Base-by-base conservation (phyloP, 2,329 filamentous ascomycete species). In the Trichoderma sp. region DNA sequence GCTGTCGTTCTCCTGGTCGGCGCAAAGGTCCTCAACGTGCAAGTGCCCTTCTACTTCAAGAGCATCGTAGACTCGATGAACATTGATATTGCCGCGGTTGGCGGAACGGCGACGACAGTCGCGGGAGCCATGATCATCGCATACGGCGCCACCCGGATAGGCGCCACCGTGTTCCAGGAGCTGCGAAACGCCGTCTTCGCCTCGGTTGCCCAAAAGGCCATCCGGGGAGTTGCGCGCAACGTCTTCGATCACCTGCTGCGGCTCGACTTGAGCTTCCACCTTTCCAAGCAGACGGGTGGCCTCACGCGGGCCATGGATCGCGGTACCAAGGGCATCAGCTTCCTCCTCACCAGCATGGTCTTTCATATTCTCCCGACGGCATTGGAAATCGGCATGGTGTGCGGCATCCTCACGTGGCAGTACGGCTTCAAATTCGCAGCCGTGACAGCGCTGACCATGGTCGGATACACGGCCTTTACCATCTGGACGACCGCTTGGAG, bases 21-120 rank as follows among this genome's bases (percentile, higher is more conserved):
- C 66, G 92, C 93, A 74, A 99, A 99, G 83, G 87, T 96, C 56
- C 82, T 99, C 73, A 99, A 98, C 77, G 95, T 99, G 17, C 93
- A 99, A 80, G 92, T 99, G 54, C 95, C 95, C 0, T 99, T 99
- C 76, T 99, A 97, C 82, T 99, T 99, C 82, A 98, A 98, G 82
- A 93, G 82, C 77, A 98, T 99, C 69, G 92, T 99, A 48, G 96
- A 99, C 77, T 88, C 92, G 21, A 97, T 99, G 92, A 99, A 99
- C 76, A 86, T 99, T 70, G 95, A 99, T 77, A 89, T 97, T 74
- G 85, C 87, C n/a, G 84, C 90, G 17, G 80, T 91, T 6, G 94
- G 93, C n/a, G 93, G 93, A 7, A 97, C 93, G 0, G 93, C 92
- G 30, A 91, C 89, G 60, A 93, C 92, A 0, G 89, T 97, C 7